Percentiles rank a stretch among this genome's conserved stretches.
Conservation (phyloP, 129 eudicot genomes). For the Artemisia tridentata region DNA sequence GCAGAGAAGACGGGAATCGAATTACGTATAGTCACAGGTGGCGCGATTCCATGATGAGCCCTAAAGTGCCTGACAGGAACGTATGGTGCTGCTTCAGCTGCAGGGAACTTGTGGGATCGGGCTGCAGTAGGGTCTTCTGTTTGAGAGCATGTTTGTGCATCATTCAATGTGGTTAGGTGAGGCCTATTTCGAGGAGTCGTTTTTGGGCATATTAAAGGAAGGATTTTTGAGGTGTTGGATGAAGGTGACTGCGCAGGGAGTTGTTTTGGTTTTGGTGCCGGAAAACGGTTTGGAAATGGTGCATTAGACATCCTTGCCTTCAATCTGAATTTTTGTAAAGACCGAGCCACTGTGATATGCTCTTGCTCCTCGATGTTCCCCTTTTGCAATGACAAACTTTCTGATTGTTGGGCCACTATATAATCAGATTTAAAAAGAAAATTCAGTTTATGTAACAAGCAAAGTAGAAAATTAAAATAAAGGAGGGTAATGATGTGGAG, state of each 20-base stretch:
- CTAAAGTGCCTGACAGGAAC: constrained; percentile 56
- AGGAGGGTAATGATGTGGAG: too few relatives aligned
- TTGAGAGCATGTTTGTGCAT: constrained; percentile 15
- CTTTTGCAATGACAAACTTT: constrained; percentile 38
- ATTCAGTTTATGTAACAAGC: not conserved
- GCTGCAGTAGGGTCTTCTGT: constrained; percentile 27
- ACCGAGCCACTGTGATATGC: constrained; percentile 74
- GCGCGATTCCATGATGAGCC: constrained; percentile 52
- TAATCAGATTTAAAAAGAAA: constrained; percentile 4
- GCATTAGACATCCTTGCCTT: constrained; percentile 50
- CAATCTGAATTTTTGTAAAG: constrained; percentile 54
- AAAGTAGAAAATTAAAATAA: too few relatives aligned
- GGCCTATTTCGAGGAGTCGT: constrained; percentile 38
- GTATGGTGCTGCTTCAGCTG: constrained; percentile 68
- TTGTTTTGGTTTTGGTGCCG: constrained; percentile 49
- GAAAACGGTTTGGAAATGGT: constrained; percentile 63
- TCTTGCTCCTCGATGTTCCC: constrained; percentile 64
- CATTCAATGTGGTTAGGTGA: constrained; percentile 23
- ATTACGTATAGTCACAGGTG: constrained; percentile 67
- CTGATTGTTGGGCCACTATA: constrained; percentile 60
- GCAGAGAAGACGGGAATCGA: constrained; percentile 64
- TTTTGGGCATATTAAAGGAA: constrained; percentile 61
- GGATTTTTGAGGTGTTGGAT: constrained; percentile 60
- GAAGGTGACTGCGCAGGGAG: constrained; percentile 39
- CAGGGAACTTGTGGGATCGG: constrained; percentile 58